A percentile compares a stretch with the other conserved stretches of the same genome.
These are phyloP conservation scores for Posidonia australis DNA, from an alignment of 106 monocot genomes.

Conservation along the genomic window DNA sequence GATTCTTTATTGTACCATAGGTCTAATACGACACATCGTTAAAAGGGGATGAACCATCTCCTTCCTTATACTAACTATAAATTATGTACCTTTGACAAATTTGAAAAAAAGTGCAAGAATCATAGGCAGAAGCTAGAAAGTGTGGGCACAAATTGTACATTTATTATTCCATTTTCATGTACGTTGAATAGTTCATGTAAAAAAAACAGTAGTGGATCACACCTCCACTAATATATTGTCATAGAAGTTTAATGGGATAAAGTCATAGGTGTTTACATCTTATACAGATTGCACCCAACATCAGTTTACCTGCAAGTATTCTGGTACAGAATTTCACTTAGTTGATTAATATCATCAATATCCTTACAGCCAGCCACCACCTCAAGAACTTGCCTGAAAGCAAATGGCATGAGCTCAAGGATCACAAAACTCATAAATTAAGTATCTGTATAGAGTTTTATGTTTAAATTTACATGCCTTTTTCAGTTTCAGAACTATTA, in stretches of 20 bases:
- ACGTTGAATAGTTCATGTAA: too few relatives aligned
- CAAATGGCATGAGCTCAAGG: neutral
- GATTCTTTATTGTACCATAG: too few relatives aligned
- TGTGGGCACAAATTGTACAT: too few relatives aligned
- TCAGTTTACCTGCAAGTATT: slow-evolving; percentile 79
- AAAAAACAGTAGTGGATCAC: too few relatives aligned
- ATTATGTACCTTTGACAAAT: too few relatives aligned
- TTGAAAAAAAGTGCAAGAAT: too few relatives aligned
- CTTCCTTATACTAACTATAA: too few relatives aligned
- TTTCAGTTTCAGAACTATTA: neutral
- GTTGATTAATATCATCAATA: slow-evolving; percentile 39
- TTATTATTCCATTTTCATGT: too few relatives aligned
- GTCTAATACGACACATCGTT: too few relatives aligned
- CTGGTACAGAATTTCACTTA: slow-evolving; percentile 63
- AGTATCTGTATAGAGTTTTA: neutral
- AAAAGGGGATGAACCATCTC: too few relatives aligned
- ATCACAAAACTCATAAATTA: neutral
- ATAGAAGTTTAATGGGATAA: neutral
- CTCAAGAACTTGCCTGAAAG: slow-evolving; percentile 89
- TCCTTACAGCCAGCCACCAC: slow-evolving; percentile 83
- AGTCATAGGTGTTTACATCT: neutral
- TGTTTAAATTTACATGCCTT: neutral
- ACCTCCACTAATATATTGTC: neutral
- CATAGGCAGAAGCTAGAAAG: too few relatives aligned
- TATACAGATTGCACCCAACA: neutral